Evolutionary conservation across 2,329 filamentous ascomycete species (phyloP).

Genomic region (Pseudocercospora vitis): DNA sequence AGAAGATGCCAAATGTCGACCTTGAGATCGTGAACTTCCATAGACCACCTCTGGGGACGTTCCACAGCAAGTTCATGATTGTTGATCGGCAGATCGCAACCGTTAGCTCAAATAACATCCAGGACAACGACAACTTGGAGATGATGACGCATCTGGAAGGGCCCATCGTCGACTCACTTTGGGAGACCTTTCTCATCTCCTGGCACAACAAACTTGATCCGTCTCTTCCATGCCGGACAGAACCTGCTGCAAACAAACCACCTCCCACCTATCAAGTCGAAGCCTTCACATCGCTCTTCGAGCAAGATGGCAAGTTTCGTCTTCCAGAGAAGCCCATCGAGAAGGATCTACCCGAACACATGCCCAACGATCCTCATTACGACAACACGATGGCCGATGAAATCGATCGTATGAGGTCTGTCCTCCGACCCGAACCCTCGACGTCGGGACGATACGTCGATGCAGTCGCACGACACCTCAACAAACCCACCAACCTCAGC

Average conservation of each 20-base stretch:
- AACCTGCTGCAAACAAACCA: slow-evolving; percentile 47
- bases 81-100: slow-evolving; percentile 71
- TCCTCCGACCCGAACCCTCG: slow-evolving; percentile 44
- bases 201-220: slow-evolving; percentile 67
- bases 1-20: slow-evolving; percentile 70
- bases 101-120: slow-evolving; percentile 76
- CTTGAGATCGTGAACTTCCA: slow-evolving; percentile 74
- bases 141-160: slow-evolving; percentile 76
- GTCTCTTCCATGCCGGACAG: slow-evolving; percentile 56
- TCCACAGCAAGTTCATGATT: slow-evolving; percentile 76
- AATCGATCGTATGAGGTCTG: slow-evolving; percentile 60
- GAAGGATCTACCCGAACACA: slow-evolving; percentile 55
- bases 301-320: slow-evolving; percentile 31
- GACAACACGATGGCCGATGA: slow-evolving; percentile 63
- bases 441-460: slow-evolving; percentile 54
- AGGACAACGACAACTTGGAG: slow-evolving; percentile 71
- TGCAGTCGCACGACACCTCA: slow-evolving; percentile 65
- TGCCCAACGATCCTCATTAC: slow-evolving; percentile 61
- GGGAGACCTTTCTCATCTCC: slow-evolving; percentile 70
- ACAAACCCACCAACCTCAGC: slow-evolving; percentile 33
- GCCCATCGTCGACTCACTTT: slow-evolving; percentile 71
- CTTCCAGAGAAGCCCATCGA: slow-evolving; percentile 28
- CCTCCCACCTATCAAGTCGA: slow-evolving; percentile 37
- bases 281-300: slow-evolving; percentile 37
- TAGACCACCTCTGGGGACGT: slow-evolving; percentile 67